Conservation (phyloP, 768 basidiomycete species). For the Naganishia vishniacii region DNA sequence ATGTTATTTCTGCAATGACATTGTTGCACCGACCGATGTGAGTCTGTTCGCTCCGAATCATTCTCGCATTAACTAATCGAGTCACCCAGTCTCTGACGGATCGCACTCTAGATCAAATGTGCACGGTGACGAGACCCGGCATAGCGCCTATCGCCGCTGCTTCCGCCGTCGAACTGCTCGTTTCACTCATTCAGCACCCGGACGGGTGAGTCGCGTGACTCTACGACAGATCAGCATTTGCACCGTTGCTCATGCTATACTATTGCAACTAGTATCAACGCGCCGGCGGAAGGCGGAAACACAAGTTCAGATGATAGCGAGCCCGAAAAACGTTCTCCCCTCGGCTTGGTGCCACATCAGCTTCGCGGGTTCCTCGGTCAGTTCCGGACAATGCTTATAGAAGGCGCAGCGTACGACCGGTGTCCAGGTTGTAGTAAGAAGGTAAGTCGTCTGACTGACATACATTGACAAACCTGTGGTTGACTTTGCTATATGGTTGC, state of each 20-base stretch:
- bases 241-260: too few species aligned
- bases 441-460: constrained; percentile 48
- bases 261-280: constrained; percentile 60
- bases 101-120: constrained; percentile 96
- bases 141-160: constrained; percentile 87
- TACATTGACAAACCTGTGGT: background rate
- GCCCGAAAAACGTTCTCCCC: constrained; percentile 47
- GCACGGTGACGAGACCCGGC: constrained; percentile 92
- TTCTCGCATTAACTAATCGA: background rate
- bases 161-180: constrained; percentile 84
- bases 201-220: constrained; percentile 57
- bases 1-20: constrained; percentile 98
- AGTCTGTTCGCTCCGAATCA: constrained; percentile 33
- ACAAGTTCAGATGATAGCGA: constrained; percentile 32
- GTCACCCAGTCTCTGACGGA: constrained; percentile 67
- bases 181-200: constrained; percentile 82
- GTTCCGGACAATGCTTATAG: constrained; percentile 76
- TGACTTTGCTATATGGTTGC: background rate
- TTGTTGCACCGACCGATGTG: constrained; percentile 92
- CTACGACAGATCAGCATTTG: too few species aligned
- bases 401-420: constrained; percentile 74
- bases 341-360: constrained; percentile 90
- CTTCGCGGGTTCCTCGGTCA: constrained; percentile 82
- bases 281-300: constrained; percentile 60
- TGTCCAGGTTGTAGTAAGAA: constrained; percentile 87